Evolutionary conservation across 75 land plant species (phyloP).

Genomic region (Picea sitchensis): DNA sequence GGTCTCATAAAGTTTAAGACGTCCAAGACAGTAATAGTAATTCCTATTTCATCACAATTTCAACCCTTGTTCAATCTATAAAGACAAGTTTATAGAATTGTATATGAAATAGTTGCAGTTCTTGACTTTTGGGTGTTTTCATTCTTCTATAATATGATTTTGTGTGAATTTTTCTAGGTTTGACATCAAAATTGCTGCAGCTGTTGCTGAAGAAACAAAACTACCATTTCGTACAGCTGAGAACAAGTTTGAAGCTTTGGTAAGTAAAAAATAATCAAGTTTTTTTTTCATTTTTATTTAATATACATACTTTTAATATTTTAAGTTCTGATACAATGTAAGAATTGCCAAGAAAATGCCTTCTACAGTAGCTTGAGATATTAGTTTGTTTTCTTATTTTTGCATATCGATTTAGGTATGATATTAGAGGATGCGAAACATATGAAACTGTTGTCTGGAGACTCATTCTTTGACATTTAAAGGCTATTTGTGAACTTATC

Average conservation of each 20-base stretch:
- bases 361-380: neutral
- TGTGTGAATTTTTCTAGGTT: constrained; percentile 40
- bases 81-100: neutral
- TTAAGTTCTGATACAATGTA: neutral
- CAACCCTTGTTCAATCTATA: neutral
- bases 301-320: too few species aligned
- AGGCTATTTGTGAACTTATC: neutral
- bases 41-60: constrained; percentile 5
- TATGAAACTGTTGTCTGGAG: neutral
- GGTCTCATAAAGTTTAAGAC: neutral
- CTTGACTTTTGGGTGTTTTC: neutral
- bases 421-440: neutral
- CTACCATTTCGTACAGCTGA: constrained; percentile 94
- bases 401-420: neutral
- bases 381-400: neutral
- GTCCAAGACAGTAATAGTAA: neutral
- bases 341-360: neutral
- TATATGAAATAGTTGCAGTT: neutral
- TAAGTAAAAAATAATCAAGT: constrained; percentile 16
- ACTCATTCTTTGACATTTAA: neutral
- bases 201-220: constrained; percentile 83
- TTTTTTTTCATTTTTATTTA: neutral
- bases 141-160: neutral
- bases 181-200: constrained; percentile 94
- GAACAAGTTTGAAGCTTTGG: constrained; percentile 99